phyloP scores from a whole-genome alignment of 805 yeast species.

The Candida peoriensis region DNA sequence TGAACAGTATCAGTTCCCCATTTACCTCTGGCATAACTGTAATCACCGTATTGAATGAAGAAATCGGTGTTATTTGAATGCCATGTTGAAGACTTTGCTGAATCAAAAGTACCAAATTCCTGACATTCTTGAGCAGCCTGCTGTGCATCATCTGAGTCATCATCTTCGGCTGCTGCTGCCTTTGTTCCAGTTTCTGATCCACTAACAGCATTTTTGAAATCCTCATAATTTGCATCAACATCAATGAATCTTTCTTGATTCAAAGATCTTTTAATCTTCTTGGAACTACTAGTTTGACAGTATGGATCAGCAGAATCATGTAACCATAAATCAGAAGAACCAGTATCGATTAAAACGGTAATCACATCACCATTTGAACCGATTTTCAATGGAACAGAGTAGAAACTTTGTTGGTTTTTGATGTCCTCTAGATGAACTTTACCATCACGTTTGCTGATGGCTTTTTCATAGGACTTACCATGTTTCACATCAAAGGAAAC shows the following conservation, averaged over 20 bases:
- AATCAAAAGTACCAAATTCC: constrained; percentile 18
- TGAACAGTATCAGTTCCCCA: constrained; percentile 61
- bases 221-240: too few species aligned
- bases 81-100: constrained; percentile 20
- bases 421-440: too few species aligned
- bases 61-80: constrained; percentile 27
- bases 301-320: constrained; percentile 23
- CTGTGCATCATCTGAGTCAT: background rate
- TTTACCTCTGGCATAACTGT: constrained; percentile 42
- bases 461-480: too few species aligned
- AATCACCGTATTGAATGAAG: constrained; percentile 42
- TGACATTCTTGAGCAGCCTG: constrained; percentile 10
- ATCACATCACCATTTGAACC: constrained; percentile 16
- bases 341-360: constrained; percentile 28
- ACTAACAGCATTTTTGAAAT: background rate
- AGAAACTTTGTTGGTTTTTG: constrained; percentile 8
- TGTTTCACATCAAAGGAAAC: too few species aligned
- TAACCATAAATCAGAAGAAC: constrained; percentile 32
- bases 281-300: constrained; percentile 15
- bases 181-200: background rate
- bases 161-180: background rate
- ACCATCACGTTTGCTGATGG: too few species aligned
- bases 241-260: constrained; percentile 13
- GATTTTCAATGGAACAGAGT: constrained; percentile 9
- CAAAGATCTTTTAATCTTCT: constrained; percentile 1